Percentiles rank a stretch among this genome's conserved stretches.
phyloP scores from a whole-genome alignment of 352 stramenopile genomes.

The Phytophthora gonapodyides region DNA sequence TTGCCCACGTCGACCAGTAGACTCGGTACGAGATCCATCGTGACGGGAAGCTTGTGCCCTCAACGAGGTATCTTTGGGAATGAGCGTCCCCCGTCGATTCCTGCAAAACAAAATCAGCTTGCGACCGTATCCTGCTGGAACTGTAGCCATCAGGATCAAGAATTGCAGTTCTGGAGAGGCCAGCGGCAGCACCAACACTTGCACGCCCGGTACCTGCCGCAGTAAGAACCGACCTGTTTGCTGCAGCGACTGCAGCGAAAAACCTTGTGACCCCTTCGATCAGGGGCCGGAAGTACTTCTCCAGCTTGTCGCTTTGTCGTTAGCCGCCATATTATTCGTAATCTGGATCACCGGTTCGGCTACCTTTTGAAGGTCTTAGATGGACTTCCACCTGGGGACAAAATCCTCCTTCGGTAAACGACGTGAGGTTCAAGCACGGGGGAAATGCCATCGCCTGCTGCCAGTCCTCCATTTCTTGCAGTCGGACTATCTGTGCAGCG shows the following conservation, averaged over 20 bases:
- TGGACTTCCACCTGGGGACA: no score
- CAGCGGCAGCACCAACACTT: no score
- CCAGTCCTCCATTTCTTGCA: conserved; percentile 10
- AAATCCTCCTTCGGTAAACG: conserved; percentile 16
- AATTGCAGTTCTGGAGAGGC: no score
- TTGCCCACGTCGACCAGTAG: conserved; percentile 24
- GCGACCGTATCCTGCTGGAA: no score
- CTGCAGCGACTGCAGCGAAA: conserved; percentile 1
- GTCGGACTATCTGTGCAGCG: no score
- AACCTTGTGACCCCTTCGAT: conserved; percentile 13
- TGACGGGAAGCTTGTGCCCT: neutral
- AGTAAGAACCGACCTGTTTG: no score
- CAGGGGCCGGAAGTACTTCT: conserved; percentile 17
- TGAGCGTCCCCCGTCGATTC: neutral
- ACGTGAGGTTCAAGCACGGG: conserved; percentile 19
- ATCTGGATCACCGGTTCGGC: neutral
- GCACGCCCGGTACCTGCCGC: no score
- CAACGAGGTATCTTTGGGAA: conserved; percentile 4
- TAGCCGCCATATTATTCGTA: neutral
- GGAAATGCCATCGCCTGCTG: conserved; percentile 22
- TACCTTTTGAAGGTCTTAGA: neutral
- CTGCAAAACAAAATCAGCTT: no score
- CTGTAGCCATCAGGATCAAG: no score
- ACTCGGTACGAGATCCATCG: conserved; percentile 21
- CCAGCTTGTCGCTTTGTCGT: conserved; percentile 4